Conservation (phyloP, 306 rosid genomes). For the Gastrolobium villosum region DNA sequence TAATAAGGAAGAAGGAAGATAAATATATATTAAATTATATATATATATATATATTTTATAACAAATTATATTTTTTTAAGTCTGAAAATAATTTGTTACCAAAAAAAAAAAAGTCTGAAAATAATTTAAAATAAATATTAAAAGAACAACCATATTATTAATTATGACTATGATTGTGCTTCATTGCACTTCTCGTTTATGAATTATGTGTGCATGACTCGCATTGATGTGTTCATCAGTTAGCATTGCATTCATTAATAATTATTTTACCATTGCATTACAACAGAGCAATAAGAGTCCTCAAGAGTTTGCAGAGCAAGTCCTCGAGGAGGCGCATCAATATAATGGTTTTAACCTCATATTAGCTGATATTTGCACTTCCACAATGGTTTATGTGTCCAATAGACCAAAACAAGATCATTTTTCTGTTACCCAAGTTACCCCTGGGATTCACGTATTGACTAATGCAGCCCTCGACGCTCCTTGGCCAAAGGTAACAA, state of each 20-base stretch:
- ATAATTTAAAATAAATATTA: too few species aligned
- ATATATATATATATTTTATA: too few species aligned
- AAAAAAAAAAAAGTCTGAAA: too few species aligned
- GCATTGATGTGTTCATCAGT: not conserved
- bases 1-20: too few species aligned
- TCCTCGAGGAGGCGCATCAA: slow-evolving; percentile 65
- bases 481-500: slow-evolving; percentile 90
- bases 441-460: slow-evolving; percentile 89
- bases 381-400: slow-evolving; percentile 77
- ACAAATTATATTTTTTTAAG: too few species aligned
- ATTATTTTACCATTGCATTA: not conserved
- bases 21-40: too few species aligned
- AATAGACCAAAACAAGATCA: slow-evolving; percentile 65
- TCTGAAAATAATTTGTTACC: too few species aligned
- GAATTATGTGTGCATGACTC: not conserved
- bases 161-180: not conserved
- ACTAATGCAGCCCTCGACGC: slow-evolving; percentile 77
- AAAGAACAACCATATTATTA: too few species aligned
- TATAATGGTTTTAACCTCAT: slow-evolving; percentile 87
- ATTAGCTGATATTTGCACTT: slow-evolving; percentile 65
- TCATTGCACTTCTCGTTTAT: not conserved
- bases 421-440: slow-evolving; percentile 51
- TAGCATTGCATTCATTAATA: not conserved
- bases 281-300: slow-evolving; percentile 74
- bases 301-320: slow-evolving; percentile 67